Evolutionary conservation across 2,329 filamentous ascomycete genomes (phyloP), one percentile per base, ranked within the genome.

Genomic region (Penicillium digitatum): DNA sequence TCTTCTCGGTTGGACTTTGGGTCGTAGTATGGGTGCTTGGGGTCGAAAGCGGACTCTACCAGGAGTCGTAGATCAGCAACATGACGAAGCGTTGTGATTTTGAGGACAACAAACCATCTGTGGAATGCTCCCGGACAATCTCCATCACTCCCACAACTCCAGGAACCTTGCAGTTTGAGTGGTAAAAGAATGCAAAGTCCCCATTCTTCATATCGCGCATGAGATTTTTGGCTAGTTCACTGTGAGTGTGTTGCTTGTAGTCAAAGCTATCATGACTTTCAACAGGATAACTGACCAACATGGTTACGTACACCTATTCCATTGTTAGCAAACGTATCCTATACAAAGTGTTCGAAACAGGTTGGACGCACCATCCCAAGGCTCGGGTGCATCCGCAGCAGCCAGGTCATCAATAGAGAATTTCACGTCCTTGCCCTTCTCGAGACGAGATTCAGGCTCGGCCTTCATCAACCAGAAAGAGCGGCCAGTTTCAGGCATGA

Each of bases 131-230:
- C 61, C 84, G 81, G 16, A 95, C 91, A 59, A 99, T 88, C 66
- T 94, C 88, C 88, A 96, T 92, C 18, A 87, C 83, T 1, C 92
- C 92, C 1, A 87, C 90, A 45, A 97, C 90, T 2, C 89, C 93
- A 0, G 92, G 91, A 24, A 87, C 83, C 70, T 95, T 95, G 75
- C 89, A 94, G 66, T 94, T 95, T 44, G 89, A 95, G 74, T 96
- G 93, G 70, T 97, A 97, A 77, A 99, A 97, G 76, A 99, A 97
- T 26, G 91, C 92, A 31, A 92, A 80, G 69, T 99, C 94, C 48
- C 92, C 92, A 53, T 86, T 85, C 65, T 89, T 91, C 94, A 99
- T 99, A 9, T 85, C 83, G 29, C 89, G 84, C 76, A 99, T 86
- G 70, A 96, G 90, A 68, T 96, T 97, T 39, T 26, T 90, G 85